These are phyloP conservation scores for Flueggea neowawraea DNA, from an alignment of 441 rosid genomes.

Conservation along the genomic window DNA sequence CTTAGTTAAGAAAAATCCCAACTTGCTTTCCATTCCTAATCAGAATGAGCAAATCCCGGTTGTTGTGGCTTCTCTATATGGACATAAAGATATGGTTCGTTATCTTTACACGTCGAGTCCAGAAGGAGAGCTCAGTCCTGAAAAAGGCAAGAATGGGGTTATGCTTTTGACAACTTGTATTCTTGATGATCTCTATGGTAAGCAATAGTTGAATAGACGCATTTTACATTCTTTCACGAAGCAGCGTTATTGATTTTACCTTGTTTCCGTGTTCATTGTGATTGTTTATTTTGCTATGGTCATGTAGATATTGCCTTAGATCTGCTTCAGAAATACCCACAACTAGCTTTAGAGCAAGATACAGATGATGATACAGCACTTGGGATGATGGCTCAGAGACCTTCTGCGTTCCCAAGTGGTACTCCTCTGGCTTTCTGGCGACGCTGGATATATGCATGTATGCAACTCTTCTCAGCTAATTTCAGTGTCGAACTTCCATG, in stretches of 20 bases:
- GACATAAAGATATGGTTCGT: conserved; percentile 25
- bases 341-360: conserved; percentile 22
- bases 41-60: conserved; percentile 26
- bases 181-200: conserved; percentile 31
- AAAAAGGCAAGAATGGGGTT: conserved; percentile 25
- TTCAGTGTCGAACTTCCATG: too few relatives aligned
- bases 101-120: conserved; percentile 22
- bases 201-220: not conserved
- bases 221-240: too few relatives aligned
- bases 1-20: conserved; percentile 17
- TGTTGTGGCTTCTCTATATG: conserved; percentile 37
- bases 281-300: not conserved
- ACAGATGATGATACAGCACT: conserved; percentile 56
- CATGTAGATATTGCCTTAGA: conserved; percentile 26
- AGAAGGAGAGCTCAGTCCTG: conserved; percentile 14
- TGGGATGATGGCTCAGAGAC: conserved; percentile 53
- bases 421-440: conserved; percentile 43
- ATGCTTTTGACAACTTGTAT: conserved; percentile 37
- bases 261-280: too few relatives aligned
- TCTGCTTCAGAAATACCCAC: conserved; percentile 22
- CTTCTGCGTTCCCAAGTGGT: conserved; percentile 62
- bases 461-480: too few relatives aligned
- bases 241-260: too few relatives aligned
- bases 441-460: conserved; percentile 50
- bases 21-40: conserved; percentile 20